Percentiles rank a stretch among this genome's conserved stretches.
Conservation (phyloP, 2,329 filamentous ascomycete species). For the Fusarium concolor region DNA sequence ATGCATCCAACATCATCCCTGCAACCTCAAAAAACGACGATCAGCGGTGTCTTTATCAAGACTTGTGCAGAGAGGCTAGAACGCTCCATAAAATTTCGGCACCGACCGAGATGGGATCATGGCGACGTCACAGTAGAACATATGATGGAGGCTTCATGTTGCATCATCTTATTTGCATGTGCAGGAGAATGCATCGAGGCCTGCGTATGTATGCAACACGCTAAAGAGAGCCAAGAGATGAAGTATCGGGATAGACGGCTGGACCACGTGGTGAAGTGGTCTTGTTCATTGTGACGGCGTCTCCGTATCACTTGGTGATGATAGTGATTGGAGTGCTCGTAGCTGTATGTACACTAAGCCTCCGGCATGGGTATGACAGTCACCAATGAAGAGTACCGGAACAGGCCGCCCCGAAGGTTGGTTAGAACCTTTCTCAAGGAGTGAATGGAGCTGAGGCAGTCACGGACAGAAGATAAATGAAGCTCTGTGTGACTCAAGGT, state of each 20-base stretch:
- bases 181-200: not conserved
- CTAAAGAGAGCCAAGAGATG: not conserved
- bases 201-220: not conserved
- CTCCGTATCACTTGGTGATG: not conserved
- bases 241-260: not conserved
- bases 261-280: not conserved
- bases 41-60: fast-evolving
- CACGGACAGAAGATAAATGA: too few species aligned
- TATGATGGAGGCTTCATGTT: not conserved
- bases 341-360: fast-evolving
- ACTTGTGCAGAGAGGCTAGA: not conserved
- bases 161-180: slow-evolving; percentile 2
- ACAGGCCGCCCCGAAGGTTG: not conserved
- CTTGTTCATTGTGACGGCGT: not conserved
- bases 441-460: too few species aligned
- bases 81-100: not conserved
- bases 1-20: not conserved
- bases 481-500: not conserved
- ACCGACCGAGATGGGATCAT: not conserved
- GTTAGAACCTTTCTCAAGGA: not conserved
- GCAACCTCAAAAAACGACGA: too few species aligned
- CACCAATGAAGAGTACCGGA: not conserved
- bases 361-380: not conserved
- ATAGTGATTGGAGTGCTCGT: not conserved
- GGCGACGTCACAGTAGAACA: not conserved